Conservation (phyloP, 2,329 filamentous ascomycete genomes). For the Penicillium sp. region DNA sequence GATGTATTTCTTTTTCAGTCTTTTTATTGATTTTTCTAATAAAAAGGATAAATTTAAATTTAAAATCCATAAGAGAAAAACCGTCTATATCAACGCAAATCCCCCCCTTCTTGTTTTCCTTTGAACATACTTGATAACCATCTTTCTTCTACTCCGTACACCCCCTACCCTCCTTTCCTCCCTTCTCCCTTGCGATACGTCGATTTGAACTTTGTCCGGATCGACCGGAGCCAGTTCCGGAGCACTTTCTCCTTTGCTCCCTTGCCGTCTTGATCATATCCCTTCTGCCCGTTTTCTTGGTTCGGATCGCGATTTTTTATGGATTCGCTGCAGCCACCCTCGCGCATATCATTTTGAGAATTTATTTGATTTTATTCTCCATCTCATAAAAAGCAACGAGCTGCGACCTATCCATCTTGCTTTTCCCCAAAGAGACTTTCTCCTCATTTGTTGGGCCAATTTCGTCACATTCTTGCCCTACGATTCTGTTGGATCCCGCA, state of each 20-base stretch:
- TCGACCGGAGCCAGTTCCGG: conserved; percentile 22
- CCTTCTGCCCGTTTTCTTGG: conserved; percentile 21
- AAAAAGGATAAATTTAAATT: conserved; percentile 2
- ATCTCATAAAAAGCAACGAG: conserved; percentile 21
- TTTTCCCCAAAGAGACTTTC: neutral
- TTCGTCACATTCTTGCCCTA: conserved; percentile 30
- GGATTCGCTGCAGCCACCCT: conserved; percentile 23
- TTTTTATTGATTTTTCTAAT: conserved; percentile 2
- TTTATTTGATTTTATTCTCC: conserved; percentile 2
- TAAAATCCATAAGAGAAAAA: conserved; percentile 9
- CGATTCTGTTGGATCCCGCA: conserved; percentile 20
- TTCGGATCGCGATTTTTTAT: conserved; percentile 22
- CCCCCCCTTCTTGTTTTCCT: conserved; percentile 9
- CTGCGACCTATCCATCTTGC: conserved; percentile 16
- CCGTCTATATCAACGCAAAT: conserved; percentile 29
- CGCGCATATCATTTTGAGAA: conserved; percentile 16
- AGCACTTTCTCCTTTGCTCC: conserved; percentile 24
- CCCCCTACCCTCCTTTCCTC: conserved; percentile 21
- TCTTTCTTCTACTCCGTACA: conserved; percentile 4
- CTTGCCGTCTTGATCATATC: conserved; percentile 21
- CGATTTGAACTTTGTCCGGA: conserved; percentile 22
- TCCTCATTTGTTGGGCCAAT: conserved; percentile 17
- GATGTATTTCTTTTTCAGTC: neutral
- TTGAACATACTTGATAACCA: conserved; percentile 13
- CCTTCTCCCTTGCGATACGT: conserved; percentile 29